A percentile compares a stretch with the other conserved stretches of the same genome.
phyloP scores from a whole-genome alignment of 169 alveolate species.

The Cardiosporidium cionae region DNA sequence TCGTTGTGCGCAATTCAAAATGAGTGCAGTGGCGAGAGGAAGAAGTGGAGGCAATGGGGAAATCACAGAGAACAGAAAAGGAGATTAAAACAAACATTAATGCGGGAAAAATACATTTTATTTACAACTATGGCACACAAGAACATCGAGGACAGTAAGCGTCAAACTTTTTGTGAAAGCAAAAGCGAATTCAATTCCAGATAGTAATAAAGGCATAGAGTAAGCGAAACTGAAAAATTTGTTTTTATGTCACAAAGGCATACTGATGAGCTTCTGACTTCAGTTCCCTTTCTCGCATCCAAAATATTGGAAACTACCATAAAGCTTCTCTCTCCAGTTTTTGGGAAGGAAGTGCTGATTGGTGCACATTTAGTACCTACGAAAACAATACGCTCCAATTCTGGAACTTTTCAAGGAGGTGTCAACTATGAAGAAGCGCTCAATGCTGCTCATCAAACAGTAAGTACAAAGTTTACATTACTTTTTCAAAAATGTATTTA shows the following conservation, averaged over 20 bases:
- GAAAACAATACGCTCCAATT: neutral
- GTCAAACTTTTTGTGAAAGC: neutral
- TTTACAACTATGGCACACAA: conserved; percentile 17
- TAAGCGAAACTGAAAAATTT: neutral
- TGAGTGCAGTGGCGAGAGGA: conserved; percentile 11
- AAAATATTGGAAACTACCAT: conserved; percentile 41
- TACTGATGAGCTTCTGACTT: conserved; percentile 17
- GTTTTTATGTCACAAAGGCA: neutral
- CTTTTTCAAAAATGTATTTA: no score
- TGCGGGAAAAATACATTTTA: conserved; percentile 20
- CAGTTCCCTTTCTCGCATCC: conserved; percentile 39
- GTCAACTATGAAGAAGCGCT: neutral
- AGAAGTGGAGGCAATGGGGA: neutral
- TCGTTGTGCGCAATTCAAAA: neutral
- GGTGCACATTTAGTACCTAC: neutral
- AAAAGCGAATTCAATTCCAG: neutral
- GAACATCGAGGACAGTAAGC: conserved; percentile 15
- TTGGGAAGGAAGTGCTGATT: conserved; percentile 26
- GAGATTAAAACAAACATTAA: conserved; percentile 21
- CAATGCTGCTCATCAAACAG: neutral
- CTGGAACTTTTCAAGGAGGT: neutral
- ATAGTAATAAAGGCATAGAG: conserved; percentile 10
- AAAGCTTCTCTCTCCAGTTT: conserved; percentile 37
- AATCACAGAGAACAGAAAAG: neutral
- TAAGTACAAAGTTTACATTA: neutral